Base-by-base conservation (phyloP, 1,139 yeast genomes). In the Kluyveromyces sp. region DNA sequence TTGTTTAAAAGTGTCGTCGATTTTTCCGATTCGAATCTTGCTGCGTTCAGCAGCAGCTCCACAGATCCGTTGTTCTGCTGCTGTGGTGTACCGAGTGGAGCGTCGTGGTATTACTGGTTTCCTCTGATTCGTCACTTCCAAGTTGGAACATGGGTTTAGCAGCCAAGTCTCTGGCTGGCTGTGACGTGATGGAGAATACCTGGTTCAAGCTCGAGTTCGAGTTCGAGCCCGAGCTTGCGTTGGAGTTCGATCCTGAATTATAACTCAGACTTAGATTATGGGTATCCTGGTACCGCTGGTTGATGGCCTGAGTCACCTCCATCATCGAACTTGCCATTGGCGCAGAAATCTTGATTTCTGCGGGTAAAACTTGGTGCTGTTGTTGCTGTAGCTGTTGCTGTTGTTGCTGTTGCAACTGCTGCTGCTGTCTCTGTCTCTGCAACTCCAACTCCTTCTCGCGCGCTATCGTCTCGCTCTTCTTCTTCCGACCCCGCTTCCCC, bases 401-500 rank as follows among this genome's bases (percentile, higher is more conserved):
- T 34, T 34, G 6, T 34, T 7, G 6, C 36, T 6, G 7, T 34
- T 8, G 25, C 36, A n/a, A 7, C 7, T n/a, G 25, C 15, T 15
- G 15, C 8, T 6, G 37, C 37, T 25, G 36, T 15, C 15, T 34
- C 39, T 35, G 46, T 28, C 31, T 26, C 28, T 32, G 30, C 15
- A 37, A 27, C 34, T 43, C 37, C 42, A 21, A 21, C 34, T 43
- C 46, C 37, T 34, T 25, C 37, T 40, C 47, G 25, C 44, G 27
- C 25, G 42, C 41, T 30, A 32, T 30, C 29, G 38, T 27, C 40
- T 42, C 55, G 21, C 55, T 50, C 41, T 58, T 68, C 62, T 74
- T 72, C 55, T 64, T 62, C 58, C 76, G 74, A 50, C 79, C 78
- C 53, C 87, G 61, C 48, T 67, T 71, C 51, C 90, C 64, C 47